A percentile compares a stretch with the other conserved stretches of the same genome.
Evolutionary conservation across 1,139 yeast genomes (phyloP).

Genomic region (Spathaspora jeffriesii): DNA sequence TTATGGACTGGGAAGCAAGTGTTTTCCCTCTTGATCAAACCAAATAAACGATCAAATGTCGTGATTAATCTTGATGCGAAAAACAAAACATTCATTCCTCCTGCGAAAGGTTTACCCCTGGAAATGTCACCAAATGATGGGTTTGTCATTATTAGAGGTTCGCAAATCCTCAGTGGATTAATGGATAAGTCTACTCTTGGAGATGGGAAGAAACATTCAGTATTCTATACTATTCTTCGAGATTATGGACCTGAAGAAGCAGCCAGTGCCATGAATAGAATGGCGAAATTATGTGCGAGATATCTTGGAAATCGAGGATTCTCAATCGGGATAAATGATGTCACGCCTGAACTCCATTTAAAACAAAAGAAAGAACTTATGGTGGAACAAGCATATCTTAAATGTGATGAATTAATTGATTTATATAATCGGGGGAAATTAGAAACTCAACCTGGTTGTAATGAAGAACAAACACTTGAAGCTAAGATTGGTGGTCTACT

Average conservation of each 20-base stretch:
- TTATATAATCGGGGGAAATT: constrained; percentile 81
- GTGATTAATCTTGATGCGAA: constrained; percentile 92
- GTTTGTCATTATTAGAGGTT: constrained; percentile 85
- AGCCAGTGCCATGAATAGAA: constrained; percentile 94
- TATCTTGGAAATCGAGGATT: constrained; percentile 94
- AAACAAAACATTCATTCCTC: constrained; percentile 84
- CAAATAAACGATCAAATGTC: constrained; percentile 75
- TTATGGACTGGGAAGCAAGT: constrained; percentile 99
- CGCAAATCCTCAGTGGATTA: constrained; percentile 86
- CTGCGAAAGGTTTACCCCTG: constrained; percentile 62
- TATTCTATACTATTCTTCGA: constrained; percentile 89
- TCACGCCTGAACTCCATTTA: constrained; percentile 86
- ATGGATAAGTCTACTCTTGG: constrained; percentile 98
- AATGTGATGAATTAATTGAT: constrained; percentile 90
- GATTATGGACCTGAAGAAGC: constrained; percentile 97
- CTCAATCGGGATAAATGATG: constrained; percentile 97
- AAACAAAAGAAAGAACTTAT: constrained; percentile 78
- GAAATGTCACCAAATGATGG: constrained; percentile 99
- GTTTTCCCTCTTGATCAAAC: constrained; percentile 82
- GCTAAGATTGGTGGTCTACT: constrained; percentile 96
- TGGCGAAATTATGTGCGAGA: constrained; percentile 98
- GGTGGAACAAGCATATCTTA: constrained; percentile 88
- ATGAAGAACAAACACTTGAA: constrained; percentile 97
- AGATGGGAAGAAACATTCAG: constrained; percentile 97
- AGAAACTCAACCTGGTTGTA: constrained; percentile 99